Conservation (phyloP, 768 basidiomycete species). For the Mycena latifolia region DNA sequence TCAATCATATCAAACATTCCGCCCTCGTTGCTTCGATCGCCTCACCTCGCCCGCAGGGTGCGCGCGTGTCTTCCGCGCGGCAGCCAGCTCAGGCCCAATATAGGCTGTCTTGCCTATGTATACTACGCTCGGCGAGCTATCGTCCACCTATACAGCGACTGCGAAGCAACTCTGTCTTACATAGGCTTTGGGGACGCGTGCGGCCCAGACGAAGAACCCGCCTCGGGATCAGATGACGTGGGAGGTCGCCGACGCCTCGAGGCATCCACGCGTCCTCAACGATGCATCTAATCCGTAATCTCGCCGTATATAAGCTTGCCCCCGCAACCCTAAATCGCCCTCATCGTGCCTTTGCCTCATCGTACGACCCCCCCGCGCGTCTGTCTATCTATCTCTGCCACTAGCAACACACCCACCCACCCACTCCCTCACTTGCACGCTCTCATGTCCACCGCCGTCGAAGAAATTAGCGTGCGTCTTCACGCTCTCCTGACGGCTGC, state of each 20-base stretch:
- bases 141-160: no score
- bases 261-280: conserved; percentile 46
- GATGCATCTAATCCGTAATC: conserved; percentile 40
- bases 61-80: conserved; percentile 15
- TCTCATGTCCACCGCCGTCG: conserved; percentile 22
- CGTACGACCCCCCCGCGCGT: conserved; percentile 12
- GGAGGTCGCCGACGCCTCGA: no score
- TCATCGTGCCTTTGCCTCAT: conserved; percentile 3
- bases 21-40: conserved; percentile 11
- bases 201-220: no score
- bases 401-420: no score
- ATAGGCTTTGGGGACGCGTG: no score
- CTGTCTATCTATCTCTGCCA: neutral
- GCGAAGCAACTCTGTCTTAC: no score
- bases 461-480: conserved; percentile 21
- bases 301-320: conserved; percentile 31
- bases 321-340: conserved; percentile 3
- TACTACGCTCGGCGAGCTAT: no score
- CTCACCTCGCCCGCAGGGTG: conserved; percentile 12
- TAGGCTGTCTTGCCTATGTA: neutral
- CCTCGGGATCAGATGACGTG: no score
- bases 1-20: no score
- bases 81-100: neutral
- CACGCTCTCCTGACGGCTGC: no score
- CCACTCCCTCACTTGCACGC: neutral